Evolutionary conservation across 1,284 basidiomycete species (phyloP).

Genomic region (Fomitopsis betulina): DNA sequence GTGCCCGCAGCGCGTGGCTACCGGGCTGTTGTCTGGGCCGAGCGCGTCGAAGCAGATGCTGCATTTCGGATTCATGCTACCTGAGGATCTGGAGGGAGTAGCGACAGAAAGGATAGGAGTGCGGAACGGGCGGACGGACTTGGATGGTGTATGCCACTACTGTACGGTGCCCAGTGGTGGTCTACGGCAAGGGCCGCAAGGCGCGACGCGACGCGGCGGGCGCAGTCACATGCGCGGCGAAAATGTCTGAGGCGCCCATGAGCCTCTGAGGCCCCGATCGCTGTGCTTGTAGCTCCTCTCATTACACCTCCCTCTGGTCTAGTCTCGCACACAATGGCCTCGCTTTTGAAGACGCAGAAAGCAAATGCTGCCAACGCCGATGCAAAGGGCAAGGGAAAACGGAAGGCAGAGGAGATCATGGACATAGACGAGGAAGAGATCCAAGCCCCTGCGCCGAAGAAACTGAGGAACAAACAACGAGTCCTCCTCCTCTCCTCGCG

Average conservation of each 20-base stretch:
- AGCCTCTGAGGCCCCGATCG: neutral
- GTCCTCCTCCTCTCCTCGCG: slow-evolving; percentile 92
- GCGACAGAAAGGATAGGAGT: too few species aligned
- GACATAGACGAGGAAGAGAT: slow-evolving; percentile 35
- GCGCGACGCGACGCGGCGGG: slow-evolving; percentile 8
- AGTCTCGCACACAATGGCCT: slow-evolving; percentile 45
- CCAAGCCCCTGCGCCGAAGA: slow-evolving; percentile 38
- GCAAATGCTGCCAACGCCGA: slow-evolving; percentile 49
- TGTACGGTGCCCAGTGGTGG: too few species aligned
- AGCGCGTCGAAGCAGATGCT: slow-evolving; percentile 24
- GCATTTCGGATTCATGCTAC: slow-evolving; percentile 17
- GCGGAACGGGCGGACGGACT: too few species aligned
- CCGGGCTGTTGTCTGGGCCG: slow-evolving; percentile 7
- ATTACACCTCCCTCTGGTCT: neutral
- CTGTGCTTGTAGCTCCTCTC: neutral
- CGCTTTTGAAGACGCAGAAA: slow-evolving; percentile 60
- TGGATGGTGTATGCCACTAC: too few species aligned
- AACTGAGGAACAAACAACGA: slow-evolving; percentile 77
- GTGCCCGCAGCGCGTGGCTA: slow-evolving; percentile 24
- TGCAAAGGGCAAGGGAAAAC: slow-evolving; percentile 48
- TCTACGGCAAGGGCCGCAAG: neutral
- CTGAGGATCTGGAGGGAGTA: neutral
- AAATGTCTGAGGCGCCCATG: slow-evolving; percentile 8
- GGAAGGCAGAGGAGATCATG: slow-evolving; percentile 57
- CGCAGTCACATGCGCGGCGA: slow-evolving; percentile 4